A percentile compares a stretch with the other conserved stretches of the same genome.
These are phyloP conservation scores for Neurospora intermedia DNA, from an alignment of 495 filamentous ascomycete genomes.

Conservation along the genomic window DNA sequence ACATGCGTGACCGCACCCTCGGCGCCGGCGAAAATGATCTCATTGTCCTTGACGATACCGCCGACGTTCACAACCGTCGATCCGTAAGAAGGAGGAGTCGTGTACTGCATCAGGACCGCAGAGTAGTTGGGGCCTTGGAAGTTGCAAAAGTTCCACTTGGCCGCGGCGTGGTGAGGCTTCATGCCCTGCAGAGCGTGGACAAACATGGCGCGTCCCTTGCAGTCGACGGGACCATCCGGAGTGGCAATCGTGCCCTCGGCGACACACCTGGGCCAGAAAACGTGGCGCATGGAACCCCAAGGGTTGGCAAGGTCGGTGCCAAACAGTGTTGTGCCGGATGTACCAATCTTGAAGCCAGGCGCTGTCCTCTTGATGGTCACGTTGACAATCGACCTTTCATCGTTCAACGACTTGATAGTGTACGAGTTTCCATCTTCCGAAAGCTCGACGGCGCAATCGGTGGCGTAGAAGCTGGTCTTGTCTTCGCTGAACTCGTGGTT, in stretches of 20 bases:
- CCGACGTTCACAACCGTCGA: slow-evolving; percentile 78
- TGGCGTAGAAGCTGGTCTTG: slow-evolving; percentile 71
- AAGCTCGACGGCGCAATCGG: slow-evolving; percentile 69
- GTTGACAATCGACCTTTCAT: slow-evolving; percentile 68
- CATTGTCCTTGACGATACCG: slow-evolving; percentile 66
- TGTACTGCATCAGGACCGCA: slow-evolving; percentile 91
- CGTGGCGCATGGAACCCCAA: slow-evolving; percentile 86
- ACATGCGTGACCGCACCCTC: slow-evolving; percentile 54
- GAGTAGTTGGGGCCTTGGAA: slow-evolving; percentile 83
- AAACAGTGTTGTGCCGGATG: slow-evolving; percentile 72
- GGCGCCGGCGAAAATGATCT: slow-evolving; percentile 64
- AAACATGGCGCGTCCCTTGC: slow-evolving; percentile 68
- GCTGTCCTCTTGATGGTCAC: slow-evolving; percentile 62
- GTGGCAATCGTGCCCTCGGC: slow-evolving; percentile 78
- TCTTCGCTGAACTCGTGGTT: slow-evolving; percentile 78
- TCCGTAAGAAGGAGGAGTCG: slow-evolving; percentile 89
- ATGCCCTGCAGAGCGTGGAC: slow-evolving; percentile 85
- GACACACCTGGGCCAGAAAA: slow-evolving; percentile 81
- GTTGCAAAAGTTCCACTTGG: slow-evolving; percentile 85
- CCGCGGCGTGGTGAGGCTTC: slow-evolving; percentile 96
- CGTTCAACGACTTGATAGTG: slow-evolving; percentile 74
- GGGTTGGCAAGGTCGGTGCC: slow-evolving; percentile 76
- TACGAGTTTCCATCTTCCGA: slow-evolving; percentile 75
- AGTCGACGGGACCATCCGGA: slow-evolving; percentile 69
- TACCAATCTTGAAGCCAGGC: slow-evolving; percentile 79